These are phyloP conservation scores for Vitis hybrid DNA, from an alignment of 177 flowering plant species.

Conservation along the genomic window DNA sequence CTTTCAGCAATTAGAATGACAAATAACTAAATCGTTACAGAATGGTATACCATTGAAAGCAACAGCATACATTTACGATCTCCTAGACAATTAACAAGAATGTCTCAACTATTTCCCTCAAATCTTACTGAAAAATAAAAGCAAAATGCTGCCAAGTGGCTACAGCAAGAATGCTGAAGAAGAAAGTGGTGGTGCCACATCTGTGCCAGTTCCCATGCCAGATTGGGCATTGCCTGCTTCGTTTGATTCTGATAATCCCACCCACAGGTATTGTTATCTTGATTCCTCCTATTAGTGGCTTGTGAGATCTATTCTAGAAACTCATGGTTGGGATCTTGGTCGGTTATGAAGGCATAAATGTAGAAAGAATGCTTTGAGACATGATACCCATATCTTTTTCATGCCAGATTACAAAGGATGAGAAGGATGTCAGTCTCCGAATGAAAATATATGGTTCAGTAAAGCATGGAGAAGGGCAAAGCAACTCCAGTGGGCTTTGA, in stretches of 20 bases:
- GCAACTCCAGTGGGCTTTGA: constrained; percentile 83
- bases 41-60: too few species aligned
- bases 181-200: constrained; percentile 65
- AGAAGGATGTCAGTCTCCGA: constrained; percentile 84
- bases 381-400: constrained; percentile 81
- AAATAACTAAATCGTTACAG: too few species aligned
- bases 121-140: too few species aligned
- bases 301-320: constrained; percentile 82
- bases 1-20: too few species aligned
- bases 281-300: constrained; percentile 90
- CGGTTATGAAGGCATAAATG: constrained; percentile 90
- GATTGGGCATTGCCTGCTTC: constrained; percentile 87
- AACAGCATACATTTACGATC: too few species aligned
- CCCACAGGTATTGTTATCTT: constrained; percentile 82
- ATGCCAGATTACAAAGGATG: constrained; percentile 88
- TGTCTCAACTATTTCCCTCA: too few species aligned
- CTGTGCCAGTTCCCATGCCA: constrained; percentile 90
- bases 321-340: constrained; percentile 99
- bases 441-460: constrained; percentile 82
- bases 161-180: constrained; percentile 63
- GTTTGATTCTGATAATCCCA: constrained; percentile 94
- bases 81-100: too few species aligned
- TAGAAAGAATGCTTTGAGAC: constrained; percentile 67
- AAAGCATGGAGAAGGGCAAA: constrained; percentile 81
- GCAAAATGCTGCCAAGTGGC: constrained; percentile 34